Conservation (phyloP, 352 stramenopile genomes). For the Pythium volutum region DNA sequence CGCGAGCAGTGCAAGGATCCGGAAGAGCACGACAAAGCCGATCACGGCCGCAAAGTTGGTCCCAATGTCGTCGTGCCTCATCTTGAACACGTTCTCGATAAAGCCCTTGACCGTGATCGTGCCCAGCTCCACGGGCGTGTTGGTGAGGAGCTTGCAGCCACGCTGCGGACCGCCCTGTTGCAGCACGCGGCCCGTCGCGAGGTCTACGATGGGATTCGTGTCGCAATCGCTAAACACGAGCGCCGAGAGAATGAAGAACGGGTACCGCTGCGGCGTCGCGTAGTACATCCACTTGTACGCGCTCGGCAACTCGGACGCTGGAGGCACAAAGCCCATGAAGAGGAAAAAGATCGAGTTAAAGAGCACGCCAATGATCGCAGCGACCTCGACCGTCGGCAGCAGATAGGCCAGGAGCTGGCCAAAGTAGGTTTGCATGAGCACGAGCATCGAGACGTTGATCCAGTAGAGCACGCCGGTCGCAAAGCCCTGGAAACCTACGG, state of each 20-base stretch:
- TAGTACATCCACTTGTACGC: slow-evolving; percentile 31
- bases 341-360: slow-evolving; percentile 42
- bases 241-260: slow-evolving; percentile 21
- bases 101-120: slow-evolving; percentile 30
- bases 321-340: slow-evolving; percentile 38
- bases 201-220: slow-evolving; percentile 10
- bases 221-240: slow-evolving; percentile 24
- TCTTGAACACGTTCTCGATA: slow-evolving; percentile 30
- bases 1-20: slow-evolving; percentile 28
- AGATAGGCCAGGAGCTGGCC: slow-evolving; percentile 63
- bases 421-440: slow-evolving; percentile 55
- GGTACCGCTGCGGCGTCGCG: slow-evolving; percentile 26
- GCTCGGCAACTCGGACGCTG: slow-evolving; percentile 16
- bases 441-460: slow-evolving; percentile 52
- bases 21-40: slow-evolving; percentile 30
- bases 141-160: slow-evolving; percentile 26
- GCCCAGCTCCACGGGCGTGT: slow-evolving; percentile 19
- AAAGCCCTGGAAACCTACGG: slow-evolving; percentile 42
- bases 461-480: slow-evolving; percentile 51
- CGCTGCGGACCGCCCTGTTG: slow-evolving; percentile 11
- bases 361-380: slow-evolving; percentile 28
- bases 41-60: slow-evolving; percentile 24
- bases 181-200: slow-evolving; percentile 7
- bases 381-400: slow-evolving; percentile 35
- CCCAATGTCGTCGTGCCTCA: slow-evolving; percentile 29